These are phyloP conservation scores for Podaxis rugospora DNA, from an alignment of 768 basidiomycete species.

Conservation along the genomic window DNA sequence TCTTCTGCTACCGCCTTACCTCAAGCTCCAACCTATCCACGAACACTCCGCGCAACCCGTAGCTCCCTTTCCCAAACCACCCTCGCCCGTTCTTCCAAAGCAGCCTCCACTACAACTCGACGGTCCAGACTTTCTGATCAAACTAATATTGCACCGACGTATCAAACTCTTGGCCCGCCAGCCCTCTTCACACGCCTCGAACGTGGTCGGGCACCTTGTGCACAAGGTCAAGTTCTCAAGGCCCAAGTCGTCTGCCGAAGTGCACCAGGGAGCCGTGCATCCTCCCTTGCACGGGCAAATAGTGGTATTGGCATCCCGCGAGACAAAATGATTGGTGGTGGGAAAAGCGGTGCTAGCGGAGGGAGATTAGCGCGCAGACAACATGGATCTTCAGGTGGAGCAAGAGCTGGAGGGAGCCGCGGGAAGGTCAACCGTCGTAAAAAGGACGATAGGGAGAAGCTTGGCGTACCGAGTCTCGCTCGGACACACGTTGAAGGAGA, in stretches of 20 bases:
- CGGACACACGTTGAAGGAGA: conserved; percentile 58
- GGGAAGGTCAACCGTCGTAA: not conserved
- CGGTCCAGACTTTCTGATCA: conserved; percentile 31
- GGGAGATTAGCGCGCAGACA: not conserved
- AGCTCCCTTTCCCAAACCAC: conserved; percentile 37
- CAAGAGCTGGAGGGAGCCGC: not conserved
- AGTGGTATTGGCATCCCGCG: conserved; percentile 15
- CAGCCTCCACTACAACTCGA: not conserved
- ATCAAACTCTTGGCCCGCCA: conserved; percentile 25
- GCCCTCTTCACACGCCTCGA: conserved; percentile 32
- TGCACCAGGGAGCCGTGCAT: conserved; percentile 60
- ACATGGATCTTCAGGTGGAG: not conserved
- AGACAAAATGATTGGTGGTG: conserved; percentile 10
- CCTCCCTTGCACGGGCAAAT: conserved; percentile 35
- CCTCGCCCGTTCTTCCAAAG: conserved; percentile 14
- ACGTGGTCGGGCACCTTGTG: conserved; percentile 28
- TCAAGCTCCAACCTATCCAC: not conserved
- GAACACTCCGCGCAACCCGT: conserved; percentile 28
- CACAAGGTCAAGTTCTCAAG: conserved; percentile 39
- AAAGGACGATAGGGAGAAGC: conserved; percentile 14
- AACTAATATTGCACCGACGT: conserved; percentile 21
- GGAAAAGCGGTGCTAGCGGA: not conserved
- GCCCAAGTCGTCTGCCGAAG: conserved; percentile 65
- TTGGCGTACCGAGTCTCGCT: conserved; percentile 57
- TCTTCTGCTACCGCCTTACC: not conserved